Conservation (phyloP, 352 stramenopile genomes). For the Phytophthora pseudosyringae region DNA sequence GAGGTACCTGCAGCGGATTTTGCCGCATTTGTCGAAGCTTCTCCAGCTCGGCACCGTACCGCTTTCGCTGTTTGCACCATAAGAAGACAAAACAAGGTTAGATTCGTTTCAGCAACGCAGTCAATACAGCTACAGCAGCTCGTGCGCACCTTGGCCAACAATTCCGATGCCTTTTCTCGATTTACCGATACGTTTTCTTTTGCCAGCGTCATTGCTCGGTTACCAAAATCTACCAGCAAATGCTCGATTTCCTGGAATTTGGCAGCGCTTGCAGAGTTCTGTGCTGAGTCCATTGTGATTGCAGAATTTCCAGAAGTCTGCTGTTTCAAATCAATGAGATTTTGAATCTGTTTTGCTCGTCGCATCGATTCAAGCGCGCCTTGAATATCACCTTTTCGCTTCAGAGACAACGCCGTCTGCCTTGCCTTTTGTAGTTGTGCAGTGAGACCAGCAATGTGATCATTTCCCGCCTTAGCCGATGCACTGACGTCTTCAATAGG, state of each 20-base stretch:
- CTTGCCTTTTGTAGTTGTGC: slow-evolving; percentile 56
- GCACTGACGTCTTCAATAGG: neutral
- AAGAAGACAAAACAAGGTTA: slow-evolving; percentile 2
- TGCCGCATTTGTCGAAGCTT: slow-evolving; percentile 58
- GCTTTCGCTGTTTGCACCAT: slow-evolving; percentile 54
- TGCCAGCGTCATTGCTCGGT: slow-evolving; percentile 52
- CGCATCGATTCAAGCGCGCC: slow-evolving; percentile 70
- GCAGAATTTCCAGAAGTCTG: slow-evolving; percentile 5
- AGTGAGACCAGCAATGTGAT: slow-evolving; percentile 40
- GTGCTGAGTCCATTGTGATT: neutral
- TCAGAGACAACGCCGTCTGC: slow-evolving; percentile 53
- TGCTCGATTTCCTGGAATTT: slow-evolving; percentile 72
- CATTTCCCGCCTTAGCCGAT: neutral
- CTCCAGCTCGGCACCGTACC: slow-evolving; percentile 55
- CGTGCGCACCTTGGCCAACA: slow-evolving; percentile 57
- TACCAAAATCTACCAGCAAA: slow-evolving; percentile 70
- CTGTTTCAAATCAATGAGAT: slow-evolving; percentile 60
- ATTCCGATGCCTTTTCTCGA: slow-evolving; percentile 58
- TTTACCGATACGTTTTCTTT: slow-evolving; percentile 59
- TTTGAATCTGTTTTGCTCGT: slow-evolving; percentile 76
- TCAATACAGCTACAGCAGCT: neutral
- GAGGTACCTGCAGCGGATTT: slow-evolving; percentile 57
- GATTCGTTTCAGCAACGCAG: neutral
- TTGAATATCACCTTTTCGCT: slow-evolving; percentile 62
- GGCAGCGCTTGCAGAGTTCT: slow-evolving; percentile 21